Evolutionary conservation across 495 filamentous ascomycete genomes (phyloP).

Genomic region (Cenococcum geophilum): DNA sequence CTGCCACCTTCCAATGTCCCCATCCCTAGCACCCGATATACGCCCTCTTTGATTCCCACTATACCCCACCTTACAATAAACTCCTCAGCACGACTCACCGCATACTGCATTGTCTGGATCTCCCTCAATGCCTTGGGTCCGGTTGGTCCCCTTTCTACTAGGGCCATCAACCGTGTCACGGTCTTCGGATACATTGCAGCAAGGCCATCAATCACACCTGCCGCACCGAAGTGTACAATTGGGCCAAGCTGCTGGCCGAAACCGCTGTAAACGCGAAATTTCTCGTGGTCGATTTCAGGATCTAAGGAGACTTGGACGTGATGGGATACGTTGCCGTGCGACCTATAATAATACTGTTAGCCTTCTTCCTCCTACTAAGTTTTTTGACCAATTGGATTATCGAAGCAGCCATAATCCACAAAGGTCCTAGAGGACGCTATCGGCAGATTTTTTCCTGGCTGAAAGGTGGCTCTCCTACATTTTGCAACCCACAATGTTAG

Average conservation of each 20-base stretch:
- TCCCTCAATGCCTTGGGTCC: constrained; percentile 45
- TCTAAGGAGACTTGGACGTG: constrained; percentile 48
- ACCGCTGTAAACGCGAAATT: constrained; percentile 62
- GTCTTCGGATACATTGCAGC: constrained; percentile 59
- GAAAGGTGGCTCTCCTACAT: constrained; percentile 30
- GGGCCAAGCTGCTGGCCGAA: constrained; percentile 66
- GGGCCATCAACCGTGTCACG: constrained; percentile 48
- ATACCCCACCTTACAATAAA: constrained; percentile 54
- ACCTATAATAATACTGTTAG: constrained; percentile 30
- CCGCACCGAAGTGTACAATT: constrained; percentile 52
- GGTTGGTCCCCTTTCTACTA: constrained; percentile 40
- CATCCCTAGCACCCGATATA: constrained; percentile 49
- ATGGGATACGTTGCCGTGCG: constrained; percentile 65
- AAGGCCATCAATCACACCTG: constrained; percentile 62
- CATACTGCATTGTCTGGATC: constrained; percentile 52
- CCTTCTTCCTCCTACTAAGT: neutral
- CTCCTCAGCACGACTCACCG: constrained; percentile 49
- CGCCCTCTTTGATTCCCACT: constrained; percentile 60
- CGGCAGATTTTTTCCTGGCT: neutral
- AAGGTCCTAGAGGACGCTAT: neutral
- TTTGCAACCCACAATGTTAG: constrained; percentile 59
- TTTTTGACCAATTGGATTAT: no score
- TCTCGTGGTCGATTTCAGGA: constrained; percentile 47
- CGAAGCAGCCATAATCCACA: no score
- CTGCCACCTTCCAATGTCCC: constrained; percentile 51